Percentiles rank a stretch among this genome's conserved stretches.
Conservation (phyloP, 1,139 yeast genomes). For the Taphrina betulina region DNA sequence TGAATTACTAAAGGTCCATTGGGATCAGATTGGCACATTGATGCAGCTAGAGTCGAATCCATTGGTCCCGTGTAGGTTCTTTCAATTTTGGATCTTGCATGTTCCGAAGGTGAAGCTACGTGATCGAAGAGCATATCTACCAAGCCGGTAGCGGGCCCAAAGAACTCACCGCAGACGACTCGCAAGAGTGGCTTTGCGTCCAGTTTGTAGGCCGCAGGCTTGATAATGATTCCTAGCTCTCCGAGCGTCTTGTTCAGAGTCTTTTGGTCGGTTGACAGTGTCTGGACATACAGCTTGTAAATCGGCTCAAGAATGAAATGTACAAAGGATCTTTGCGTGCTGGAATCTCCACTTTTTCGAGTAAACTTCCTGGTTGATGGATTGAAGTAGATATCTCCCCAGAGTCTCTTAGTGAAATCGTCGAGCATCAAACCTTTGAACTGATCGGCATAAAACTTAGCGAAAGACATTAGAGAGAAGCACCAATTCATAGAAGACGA, state of each 20-base stretch:
- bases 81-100: conserved; percentile 41
- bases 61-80: conserved; percentile 38
- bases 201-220: conserved; percentile 43
- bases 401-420: conserved; percentile 56
- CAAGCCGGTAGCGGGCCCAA: conserved; percentile 56
- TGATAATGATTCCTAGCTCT: conserved; percentile 44
- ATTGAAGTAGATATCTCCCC: conserved; percentile 74
- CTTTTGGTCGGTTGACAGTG: conserved; percentile 57
- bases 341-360: conserved; percentile 43
- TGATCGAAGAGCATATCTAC: conserved; percentile 51
- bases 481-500: conserved; percentile 62
- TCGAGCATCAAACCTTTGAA: conserved; percentile 46
- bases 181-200: conserved; percentile 62
- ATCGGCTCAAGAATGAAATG: conserved; percentile 73
- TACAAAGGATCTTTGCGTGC: conserved; percentile 57
- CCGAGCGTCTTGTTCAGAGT: conserved; percentile 50
- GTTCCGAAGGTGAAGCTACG: conserved; percentile 50
- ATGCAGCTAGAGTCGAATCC: conserved; percentile 33
- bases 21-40: conserved; percentile 17
- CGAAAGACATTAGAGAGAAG: conserved; percentile 68
- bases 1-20: conserved; percentile 56
- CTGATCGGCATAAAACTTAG: conserved; percentile 52
- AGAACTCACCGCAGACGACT: conserved; percentile 56
- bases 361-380: conserved; percentile 51
- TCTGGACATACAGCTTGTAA: conserved; percentile 59